Base-by-base conservation (phyloP, 495 filamentous ascomycete species). In the Parathielavia appendiculata region DNA sequence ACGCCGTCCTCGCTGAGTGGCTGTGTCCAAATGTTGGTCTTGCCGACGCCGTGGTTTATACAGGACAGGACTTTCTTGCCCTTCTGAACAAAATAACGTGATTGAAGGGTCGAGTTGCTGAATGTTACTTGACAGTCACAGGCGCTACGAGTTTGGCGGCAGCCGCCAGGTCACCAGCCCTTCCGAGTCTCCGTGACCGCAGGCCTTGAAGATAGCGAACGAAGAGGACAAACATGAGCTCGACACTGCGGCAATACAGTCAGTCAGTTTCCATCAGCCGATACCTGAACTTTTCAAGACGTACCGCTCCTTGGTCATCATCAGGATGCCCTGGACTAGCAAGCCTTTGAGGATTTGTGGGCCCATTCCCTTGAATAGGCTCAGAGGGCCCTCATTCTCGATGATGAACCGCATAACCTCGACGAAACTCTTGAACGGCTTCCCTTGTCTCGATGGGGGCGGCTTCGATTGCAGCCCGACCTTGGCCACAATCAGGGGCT, bases 231-330 rank as follows among this genome's bases (percentile, higher is more conserved):
- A 97, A 97, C 16, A 90, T 62, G 50, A 98, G 78, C 73, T 97
- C 93, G 78, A 97, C 88, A 56, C 92, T 95, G 63, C 10, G 51
- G 40, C 26, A 44, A 41, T 38, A 14, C 58, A 57, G 62, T 68
- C 54, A 75, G 69, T 45, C 23, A 35, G n/a, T 40, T 49, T 43
- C 34, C 7, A 50, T 38, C 35, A 34, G 23, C 5, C 12, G 10
- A 22, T 36, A 39, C 51, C 13, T 44, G 0, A 14, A 34, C n/a
- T 20, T 20, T 23, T 13, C 22, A 41, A 6, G 34, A 71, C 83
- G 59, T 81, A 95, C 91, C 91, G 83, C 73, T 99, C 95, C 76
- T 99, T 99, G 5, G 90, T 95, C 93, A 97, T 99, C 93, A 99
- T 99, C 23, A 99, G 76, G 49, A 97, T 76, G 53, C 93, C 93